These are phyloP conservation scores for Jimgerdemannia flammicorona DNA, from an alignment of 192 early-diverging fungal species.

Conservation along the genomic window DNA sequence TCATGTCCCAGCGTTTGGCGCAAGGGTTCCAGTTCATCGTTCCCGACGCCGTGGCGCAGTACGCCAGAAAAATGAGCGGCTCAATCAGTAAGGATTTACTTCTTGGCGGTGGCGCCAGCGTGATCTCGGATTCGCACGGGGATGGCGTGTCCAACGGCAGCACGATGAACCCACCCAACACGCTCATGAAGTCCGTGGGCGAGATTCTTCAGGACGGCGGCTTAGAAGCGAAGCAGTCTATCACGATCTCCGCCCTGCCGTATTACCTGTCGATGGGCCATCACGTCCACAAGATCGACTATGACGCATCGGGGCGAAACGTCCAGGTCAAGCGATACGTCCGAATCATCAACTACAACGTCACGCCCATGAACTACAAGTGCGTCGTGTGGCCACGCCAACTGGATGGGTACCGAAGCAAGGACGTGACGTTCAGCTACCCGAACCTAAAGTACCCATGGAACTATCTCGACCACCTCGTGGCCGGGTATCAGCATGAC, in stretches of 20 bases:
- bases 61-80: neutral
- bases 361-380: conserved; percentile 58
- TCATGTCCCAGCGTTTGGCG: conserved; percentile 84
- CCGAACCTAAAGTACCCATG: conserved; percentile 81
- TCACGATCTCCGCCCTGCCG: neutral
- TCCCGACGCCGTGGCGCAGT: conserved; percentile 12
- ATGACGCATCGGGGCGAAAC: conserved; percentile 64
- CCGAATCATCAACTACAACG: conserved; percentile 58
- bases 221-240: neutral
- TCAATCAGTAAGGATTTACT: neutral
- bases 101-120: neutral
- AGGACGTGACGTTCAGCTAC: conserved; percentile 67
- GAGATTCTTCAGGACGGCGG: neutral
- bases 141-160: neutral
- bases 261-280: conserved; percentile 88
- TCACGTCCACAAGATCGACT: conserved; percentile 81
- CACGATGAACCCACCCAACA: neutral
- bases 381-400: conserved; percentile 87
- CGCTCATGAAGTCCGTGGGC: neutral
- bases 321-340: conserved; percentile 88
- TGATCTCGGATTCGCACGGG: neutral
- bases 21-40: conserved; percentile 92
- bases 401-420: conserved; percentile 50
- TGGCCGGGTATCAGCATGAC: conserved; percentile 83
- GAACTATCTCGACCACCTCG: conserved; percentile 91